Conservation (phyloP, 805 yeast species). For the Candida multigemmis region DNA sequence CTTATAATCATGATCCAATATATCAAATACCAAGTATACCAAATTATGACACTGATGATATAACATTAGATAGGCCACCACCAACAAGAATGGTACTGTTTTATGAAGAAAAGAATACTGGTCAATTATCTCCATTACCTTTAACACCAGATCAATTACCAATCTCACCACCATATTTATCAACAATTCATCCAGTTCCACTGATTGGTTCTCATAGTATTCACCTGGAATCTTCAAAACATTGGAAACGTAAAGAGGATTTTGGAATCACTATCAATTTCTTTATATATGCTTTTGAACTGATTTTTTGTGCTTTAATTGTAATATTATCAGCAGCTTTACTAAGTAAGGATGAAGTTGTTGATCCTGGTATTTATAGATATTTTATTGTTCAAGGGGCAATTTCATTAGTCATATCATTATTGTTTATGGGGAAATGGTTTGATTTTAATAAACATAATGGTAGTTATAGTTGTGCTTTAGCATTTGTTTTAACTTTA, state of each 20-base stretch:
- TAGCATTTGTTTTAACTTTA: constrained; percentile 22
- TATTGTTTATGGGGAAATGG: constrained; percentile 25
- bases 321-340: constrained; percentile 18
- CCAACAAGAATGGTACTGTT: too few relatives aligned
- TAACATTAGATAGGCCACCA: too few relatives aligned
- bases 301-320: constrained; percentile 16
- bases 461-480: constrained; percentile 30
- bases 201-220: constrained; percentile 8
- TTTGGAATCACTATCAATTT: constrained; percentile 17
- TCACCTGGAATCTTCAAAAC: constrained; percentile 17
- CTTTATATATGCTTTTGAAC: constrained; percentile 21
- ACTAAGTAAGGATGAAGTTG: constrained; percentile 11
- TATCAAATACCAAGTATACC: constrained; percentile 6
- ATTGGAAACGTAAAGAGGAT: constrained; percentile 6
- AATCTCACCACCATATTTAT: constrained; percentile 4
- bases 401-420: constrained; percentile 21
- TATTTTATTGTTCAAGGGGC: constrained; percentile 29
- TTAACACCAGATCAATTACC: constrained; percentile 6
- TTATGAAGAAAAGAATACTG: too few relatives aligned
- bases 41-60: constrained; percentile 2
- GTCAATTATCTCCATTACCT: constrained; percentile 2
- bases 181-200: constrained; percentile 3
- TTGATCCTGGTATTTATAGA: constrained; percentile 18
- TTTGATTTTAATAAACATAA: constrained; percentile 29
- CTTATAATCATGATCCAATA: constrained; percentile 5